Conservation (phyloP, 2,329 filamentous ascomycete species). For the Arthrocladium fulminans region DNA sequence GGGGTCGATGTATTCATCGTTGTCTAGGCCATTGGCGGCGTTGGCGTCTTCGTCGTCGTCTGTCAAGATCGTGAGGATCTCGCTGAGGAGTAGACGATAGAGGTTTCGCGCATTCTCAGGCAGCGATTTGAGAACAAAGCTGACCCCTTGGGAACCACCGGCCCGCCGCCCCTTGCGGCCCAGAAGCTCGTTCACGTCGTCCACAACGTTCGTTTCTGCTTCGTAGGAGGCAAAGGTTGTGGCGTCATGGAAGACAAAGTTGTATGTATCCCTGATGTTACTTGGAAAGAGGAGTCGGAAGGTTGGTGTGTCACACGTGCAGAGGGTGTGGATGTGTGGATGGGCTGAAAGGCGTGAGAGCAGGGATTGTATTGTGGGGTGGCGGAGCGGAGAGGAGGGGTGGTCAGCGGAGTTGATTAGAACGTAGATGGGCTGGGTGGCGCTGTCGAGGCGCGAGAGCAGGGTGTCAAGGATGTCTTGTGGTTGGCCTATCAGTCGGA, state of each 20-base stretch:
- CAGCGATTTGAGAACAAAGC: constrained; percentile 79
- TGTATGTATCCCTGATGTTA: constrained; percentile 64
- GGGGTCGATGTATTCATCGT: constrained; percentile 19
- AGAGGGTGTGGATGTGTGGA: constrained; percentile 61
- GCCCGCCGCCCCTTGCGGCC: constrained; percentile 70
- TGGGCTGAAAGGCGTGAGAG: constrained; percentile 70
- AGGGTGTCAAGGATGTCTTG: constrained; percentile 60
- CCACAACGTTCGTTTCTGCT: constrained; percentile 72
- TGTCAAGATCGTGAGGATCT: constrained; percentile 66
- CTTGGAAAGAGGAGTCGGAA: constrained; percentile 87
- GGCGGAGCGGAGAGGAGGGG: constrained; percentile 54
- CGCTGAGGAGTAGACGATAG: constrained; percentile 74
- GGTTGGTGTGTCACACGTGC: constrained; percentile 78
- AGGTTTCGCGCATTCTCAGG: constrained; percentile 86
- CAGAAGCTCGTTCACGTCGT: constrained; percentile 80
- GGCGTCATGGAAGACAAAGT: constrained; percentile 85
- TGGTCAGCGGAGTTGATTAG: constrained; percentile 84
- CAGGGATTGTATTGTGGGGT: constrained; percentile 58
- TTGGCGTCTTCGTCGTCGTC: constrained; percentile 37
- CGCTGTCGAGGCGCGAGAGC: constrained; percentile 49
- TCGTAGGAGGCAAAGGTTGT: constrained; percentile 75
- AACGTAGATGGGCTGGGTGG: constrained; percentile 48
- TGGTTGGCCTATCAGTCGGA: constrained; percentile 55
- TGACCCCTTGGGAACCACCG: constrained; percentile 83
- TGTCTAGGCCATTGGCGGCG: constrained; percentile 26